Evolutionary conservation across 495 filamentous ascomycete genomes (phyloP).

Genomic region (Penicillium silybi): DNA sequence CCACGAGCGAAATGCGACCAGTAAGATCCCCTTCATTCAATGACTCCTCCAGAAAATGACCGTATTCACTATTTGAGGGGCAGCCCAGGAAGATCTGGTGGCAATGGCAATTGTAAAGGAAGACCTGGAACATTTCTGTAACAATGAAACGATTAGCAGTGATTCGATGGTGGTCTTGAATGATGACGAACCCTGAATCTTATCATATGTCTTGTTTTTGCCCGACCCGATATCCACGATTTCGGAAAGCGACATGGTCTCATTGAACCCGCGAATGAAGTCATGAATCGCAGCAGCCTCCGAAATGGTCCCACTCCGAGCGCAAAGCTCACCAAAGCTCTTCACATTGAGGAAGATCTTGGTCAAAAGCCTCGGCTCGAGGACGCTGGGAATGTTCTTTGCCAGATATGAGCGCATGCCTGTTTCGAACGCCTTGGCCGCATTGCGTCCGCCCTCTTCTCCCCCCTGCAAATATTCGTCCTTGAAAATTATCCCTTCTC

Average conservation of each 20-base stretch:
- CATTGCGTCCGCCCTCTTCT: constrained; percentile 65
- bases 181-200: constrained; percentile 61
- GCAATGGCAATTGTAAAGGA: constrained; percentile 68
- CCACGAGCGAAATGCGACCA: constrained; percentile 65
- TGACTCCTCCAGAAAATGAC: constrained; percentile 60
- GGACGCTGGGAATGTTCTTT: constrained; percentile 42
- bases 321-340: constrained; percentile 58
- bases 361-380: constrained; percentile 58
- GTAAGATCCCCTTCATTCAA: constrained; percentile 49
- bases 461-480: constrained; percentile 61
- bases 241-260: constrained; percentile 64
- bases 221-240: constrained; percentile 70
- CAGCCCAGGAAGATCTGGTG: constrained; percentile 78
- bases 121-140: constrained; percentile 66
- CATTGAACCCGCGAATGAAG: constrained; percentile 75
- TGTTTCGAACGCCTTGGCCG: constrained; percentile 58
- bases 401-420: constrained; percentile 48
- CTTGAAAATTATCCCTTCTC: constrained; percentile 73
- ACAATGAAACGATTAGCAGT: background rate
- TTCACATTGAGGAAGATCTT: constrained; percentile 68
- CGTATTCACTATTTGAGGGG: constrained; percentile 71
- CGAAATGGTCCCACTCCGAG: constrained; percentile 50
- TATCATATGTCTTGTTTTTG: constrained; percentile 67
- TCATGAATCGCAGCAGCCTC: constrained; percentile 53
- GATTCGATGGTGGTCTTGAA: background rate